These are phyloP conservation scores for Grammothele lineata DNA, from an alignment of 768 basidiomycete genomes.

Conservation along the genomic window DNA sequence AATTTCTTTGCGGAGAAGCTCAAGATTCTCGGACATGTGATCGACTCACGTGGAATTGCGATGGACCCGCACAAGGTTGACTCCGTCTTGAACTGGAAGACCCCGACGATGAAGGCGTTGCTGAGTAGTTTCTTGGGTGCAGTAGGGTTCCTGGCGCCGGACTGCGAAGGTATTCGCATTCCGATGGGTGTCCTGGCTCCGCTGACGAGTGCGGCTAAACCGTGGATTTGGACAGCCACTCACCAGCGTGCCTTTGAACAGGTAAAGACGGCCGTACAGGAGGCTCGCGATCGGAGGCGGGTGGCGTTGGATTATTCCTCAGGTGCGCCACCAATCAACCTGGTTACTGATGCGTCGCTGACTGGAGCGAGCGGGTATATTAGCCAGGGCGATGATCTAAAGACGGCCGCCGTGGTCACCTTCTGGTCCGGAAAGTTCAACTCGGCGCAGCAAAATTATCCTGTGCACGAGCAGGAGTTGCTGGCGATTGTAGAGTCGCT, in stretches of 20 bases:
- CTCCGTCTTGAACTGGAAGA: conserved; percentile 26
- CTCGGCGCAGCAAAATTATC: conserved; percentile 27
- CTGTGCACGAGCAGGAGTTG: conserved; percentile 35
- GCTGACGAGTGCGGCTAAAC: conserved; percentile 7
- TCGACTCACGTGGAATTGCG: conserved; percentile 18
- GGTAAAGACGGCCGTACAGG: conserved; percentile 9
- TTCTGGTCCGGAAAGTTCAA: conserved; percentile 26
- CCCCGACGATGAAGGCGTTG: conserved; percentile 22
- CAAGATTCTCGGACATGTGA: conserved; percentile 22
- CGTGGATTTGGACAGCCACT: conserved; percentile 22
- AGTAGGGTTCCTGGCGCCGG: conserved; percentile 25
- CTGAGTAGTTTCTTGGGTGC: conserved; percentile 29
- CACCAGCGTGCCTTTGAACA: conserved; percentile 26
- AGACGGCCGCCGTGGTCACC: conserved; percentile 11
- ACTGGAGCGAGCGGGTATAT: conserved; percentile 17
- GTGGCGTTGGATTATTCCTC: conserved; percentile 17
- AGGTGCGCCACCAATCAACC: conserved; percentile 13
- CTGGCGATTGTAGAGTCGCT: conserved; percentile 33
- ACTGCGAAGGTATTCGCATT: conserved; percentile 19
- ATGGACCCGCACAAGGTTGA: conserved; percentile 23
- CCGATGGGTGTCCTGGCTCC: conserved; percentile 32
- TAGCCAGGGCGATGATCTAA: conserved; percentile 17
- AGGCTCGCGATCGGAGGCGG: conserved; percentile 8
- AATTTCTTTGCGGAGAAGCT: conserved; percentile 17
- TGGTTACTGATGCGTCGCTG: conserved; percentile 21